Evolutionary conservation across 768 basidiomycete species (phyloP).

Genomic region (Kwoniella heveanensis): DNA sequence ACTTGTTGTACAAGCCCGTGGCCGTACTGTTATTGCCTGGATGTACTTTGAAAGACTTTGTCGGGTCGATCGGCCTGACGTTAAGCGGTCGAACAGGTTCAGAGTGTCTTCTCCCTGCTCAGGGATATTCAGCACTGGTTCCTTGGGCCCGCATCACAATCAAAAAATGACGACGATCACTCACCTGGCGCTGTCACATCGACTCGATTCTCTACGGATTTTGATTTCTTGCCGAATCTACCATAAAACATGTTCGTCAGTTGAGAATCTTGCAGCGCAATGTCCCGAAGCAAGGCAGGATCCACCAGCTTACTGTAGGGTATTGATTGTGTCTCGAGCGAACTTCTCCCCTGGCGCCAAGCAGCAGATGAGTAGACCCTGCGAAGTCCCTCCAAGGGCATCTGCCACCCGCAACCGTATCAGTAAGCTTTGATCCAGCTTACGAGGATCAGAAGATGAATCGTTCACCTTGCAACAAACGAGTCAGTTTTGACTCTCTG

Average conservation of each 20-base stretch:
- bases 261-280: no score
- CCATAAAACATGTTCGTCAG: conserved; percentile 13
- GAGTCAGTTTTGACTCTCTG: conserved; percentile 83
- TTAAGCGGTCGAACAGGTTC: conserved; percentile 1
- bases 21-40: not conserved
- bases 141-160: no score
- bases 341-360: conserved; percentile 80
- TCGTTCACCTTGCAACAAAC: conserved; percentile 71
- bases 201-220: conserved; percentile 81
- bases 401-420: conserved; percentile 56
- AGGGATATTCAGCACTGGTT: not conserved
- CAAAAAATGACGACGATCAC: no score
- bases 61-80: not conserved
- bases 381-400: conserved; percentile 77
- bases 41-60: conserved; percentile 9
- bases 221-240: conserved; percentile 79
- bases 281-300: not conserved
- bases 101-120: conserved; percentile 5
- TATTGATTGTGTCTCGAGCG: conserved; percentile 83
- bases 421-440: not conserved
- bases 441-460: no score
- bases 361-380: conserved; percentile 82
- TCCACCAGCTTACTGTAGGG: conserved; percentile 68
- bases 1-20: not conserved
- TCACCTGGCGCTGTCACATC: conserved; percentile 72